Percentiles rank a stretch among this genome's conserved stretches.
Evolutionary conservation across 768 basidiomycete species (phyloP).

Genomic region (Agaricus blazei): DNA sequence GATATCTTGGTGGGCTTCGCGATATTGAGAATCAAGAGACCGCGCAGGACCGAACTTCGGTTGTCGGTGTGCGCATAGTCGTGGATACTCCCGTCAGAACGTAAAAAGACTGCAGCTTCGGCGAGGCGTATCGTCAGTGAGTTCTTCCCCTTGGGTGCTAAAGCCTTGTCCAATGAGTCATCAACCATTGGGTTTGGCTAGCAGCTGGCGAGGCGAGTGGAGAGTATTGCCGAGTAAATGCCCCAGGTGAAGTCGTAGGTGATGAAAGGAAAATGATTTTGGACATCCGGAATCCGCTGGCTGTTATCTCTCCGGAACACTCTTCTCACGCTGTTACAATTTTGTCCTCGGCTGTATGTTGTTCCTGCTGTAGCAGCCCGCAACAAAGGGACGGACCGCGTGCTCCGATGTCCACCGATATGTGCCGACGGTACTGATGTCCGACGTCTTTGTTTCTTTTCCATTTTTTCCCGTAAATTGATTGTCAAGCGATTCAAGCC

Average conservation of each 20-base stretch:
- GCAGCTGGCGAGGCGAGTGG: background rate
- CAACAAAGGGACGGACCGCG: too few relatives aligned
- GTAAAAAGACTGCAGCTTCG: conserved; percentile 71
- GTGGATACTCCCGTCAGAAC: conserved; percentile 35
- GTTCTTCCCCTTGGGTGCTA: conserved; percentile 27
- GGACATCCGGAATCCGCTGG: too few relatives aligned
- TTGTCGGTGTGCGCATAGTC: conserved; percentile 17
- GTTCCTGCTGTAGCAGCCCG: too few relatives aligned
- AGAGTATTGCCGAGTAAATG: background rate
- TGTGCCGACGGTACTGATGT: too few relatives aligned
- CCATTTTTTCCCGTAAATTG: too few relatives aligned
- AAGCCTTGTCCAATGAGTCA: background rate
- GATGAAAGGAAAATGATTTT: background rate
- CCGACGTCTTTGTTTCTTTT: too few relatives aligned
- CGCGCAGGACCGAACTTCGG: conserved; percentile 54
- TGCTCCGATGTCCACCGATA: too few relatives aligned
- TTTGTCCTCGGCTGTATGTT: too few relatives aligned
- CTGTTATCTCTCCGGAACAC: too few relatives aligned
- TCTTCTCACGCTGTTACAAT: too few relatives aligned
- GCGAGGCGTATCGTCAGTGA: conserved; percentile 56
- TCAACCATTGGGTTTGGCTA: background rate
- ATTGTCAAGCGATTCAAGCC: too few relatives aligned
- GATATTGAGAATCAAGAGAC: conserved; percentile 50
- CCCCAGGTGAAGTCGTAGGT: background rate
- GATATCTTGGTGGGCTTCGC: conserved; percentile 81